Conservation (phyloP, 2,329 filamentous ascomycete species). For the Nigrospora sphaerica region DNA sequence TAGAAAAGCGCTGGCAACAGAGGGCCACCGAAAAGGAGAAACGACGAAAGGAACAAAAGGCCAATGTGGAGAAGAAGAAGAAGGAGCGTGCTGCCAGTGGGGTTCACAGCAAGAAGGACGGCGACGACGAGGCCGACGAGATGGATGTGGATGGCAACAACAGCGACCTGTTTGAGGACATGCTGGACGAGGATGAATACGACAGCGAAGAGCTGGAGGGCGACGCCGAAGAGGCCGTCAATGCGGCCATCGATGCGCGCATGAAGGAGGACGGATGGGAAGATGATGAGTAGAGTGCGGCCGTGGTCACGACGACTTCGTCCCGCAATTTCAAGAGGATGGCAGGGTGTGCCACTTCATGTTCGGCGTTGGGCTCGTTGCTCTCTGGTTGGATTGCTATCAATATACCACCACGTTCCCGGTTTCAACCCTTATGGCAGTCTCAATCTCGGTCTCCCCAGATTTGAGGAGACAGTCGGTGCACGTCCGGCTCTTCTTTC, state of each 20-base stretch:
- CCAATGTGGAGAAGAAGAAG: slow-evolving; percentile 83
- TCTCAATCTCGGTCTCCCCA: too few species aligned
- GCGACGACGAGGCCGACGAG: slow-evolving; percentile 26
- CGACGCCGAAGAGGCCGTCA: slow-evolving; percentile 40
- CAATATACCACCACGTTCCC: too few species aligned
- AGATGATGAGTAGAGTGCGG: slow-evolving; percentile 30
- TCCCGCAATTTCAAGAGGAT: too few species aligned
- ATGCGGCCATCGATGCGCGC: slow-evolving; percentile 22
- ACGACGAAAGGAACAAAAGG: slow-evolving; percentile 74
- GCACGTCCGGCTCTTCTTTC: too few species aligned
- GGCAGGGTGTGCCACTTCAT: too few species aligned
- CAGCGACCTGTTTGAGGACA: slow-evolving; percentile 28
- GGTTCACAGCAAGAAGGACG: slow-evolving; percentile 25
- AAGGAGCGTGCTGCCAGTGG: slow-evolving; percentile 42
- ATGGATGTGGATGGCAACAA: slow-evolving; percentile 34
- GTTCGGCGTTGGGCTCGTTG: too few species aligned
- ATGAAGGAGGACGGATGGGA: slow-evolving; percentile 48
- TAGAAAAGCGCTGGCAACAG: slow-evolving; percentile 80
- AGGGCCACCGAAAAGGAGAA: slow-evolving; percentile 74
- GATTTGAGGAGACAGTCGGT: too few species aligned
- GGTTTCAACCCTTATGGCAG: too few species aligned
- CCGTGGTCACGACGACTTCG: too few species aligned
- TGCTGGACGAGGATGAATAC: slow-evolving; percentile 42
- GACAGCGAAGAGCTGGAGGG: slow-evolving; percentile 45
- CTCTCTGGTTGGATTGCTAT: too few species aligned